These are phyloP conservation scores for Podospora pseudoanserina DNA, from an alignment of 495 filamentous ascomycete species.

Conservation along the genomic window DNA sequence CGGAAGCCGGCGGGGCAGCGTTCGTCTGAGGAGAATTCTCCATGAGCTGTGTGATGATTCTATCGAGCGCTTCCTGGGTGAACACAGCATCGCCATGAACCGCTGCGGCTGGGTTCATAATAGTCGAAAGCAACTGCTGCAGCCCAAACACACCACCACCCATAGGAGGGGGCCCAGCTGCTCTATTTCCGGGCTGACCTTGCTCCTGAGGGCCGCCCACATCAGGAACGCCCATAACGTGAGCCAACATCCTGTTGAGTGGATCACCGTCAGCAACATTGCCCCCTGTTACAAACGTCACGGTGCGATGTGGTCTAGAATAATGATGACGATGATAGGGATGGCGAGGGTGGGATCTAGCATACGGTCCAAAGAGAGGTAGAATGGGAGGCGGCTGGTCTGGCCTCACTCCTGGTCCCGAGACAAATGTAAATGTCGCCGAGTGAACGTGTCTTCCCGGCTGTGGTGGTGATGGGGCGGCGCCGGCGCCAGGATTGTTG, in stretches of 20 bases:
- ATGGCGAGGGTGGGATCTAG: not conserved
- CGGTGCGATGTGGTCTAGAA: not conserved
- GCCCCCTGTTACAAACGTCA: not conserved
- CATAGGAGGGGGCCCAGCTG: not conserved
- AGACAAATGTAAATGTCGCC: not conserved
- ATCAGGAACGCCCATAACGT: not conserved
- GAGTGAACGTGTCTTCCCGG: not conserved
- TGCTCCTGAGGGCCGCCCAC: not conserved
- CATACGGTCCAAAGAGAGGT: not conserved
- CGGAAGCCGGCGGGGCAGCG: conserved; percentile 77
- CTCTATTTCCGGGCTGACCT: not conserved
- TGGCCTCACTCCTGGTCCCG: not conserved
- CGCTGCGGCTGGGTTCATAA: not conserved
- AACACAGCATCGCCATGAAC: conserved; percentile 80
- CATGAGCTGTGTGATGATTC: conserved; percentile 82
- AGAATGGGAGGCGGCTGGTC: not conserved
- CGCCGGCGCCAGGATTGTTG: not conserved
- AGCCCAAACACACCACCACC: not conserved
- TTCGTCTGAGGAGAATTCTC: conserved; percentile 71
- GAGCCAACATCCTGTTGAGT: not conserved
- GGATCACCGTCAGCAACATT: not conserved
- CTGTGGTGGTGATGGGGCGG: not conserved
- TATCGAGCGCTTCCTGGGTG: conserved; percentile 84
- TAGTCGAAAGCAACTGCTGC: not conserved
- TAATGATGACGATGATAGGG: not conserved